phyloP scores from a whole-genome alignment of 2,329 filamentous ascomycete genomes.

The Amphichorda felina region DNA sequence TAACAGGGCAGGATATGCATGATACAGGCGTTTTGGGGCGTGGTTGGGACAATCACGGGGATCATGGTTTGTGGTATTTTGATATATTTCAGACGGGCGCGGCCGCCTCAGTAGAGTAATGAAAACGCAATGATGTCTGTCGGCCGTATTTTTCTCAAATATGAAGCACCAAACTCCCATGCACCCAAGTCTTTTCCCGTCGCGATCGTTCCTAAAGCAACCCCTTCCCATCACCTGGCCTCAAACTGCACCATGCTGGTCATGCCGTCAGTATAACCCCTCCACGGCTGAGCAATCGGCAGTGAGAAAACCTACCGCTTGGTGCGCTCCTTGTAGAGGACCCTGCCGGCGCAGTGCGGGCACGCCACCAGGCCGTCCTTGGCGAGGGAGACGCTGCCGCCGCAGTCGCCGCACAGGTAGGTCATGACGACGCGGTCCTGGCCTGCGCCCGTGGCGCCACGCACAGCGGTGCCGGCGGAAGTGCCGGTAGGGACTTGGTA shows the following conservation, averaged over 20 bases:
- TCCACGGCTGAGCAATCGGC: neutral
- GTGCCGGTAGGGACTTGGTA: slow-evolving; percentile 56
- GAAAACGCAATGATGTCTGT: too few relatives aligned
- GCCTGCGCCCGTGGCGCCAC: slow-evolving; percentile 26
- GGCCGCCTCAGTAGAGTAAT: too few relatives aligned
- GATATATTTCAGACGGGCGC: neutral
- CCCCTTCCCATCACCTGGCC: slow-evolving; percentile 68
- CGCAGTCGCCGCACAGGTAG: slow-evolving; percentile 32
- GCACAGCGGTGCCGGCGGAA: slow-evolving; percentile 24
- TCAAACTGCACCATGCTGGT: slow-evolving; percentile 96
- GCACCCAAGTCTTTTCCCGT: too few relatives aligned
- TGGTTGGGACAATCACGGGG: neutral
- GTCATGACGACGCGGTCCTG: slow-evolving; percentile 24
- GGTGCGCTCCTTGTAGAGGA: slow-evolving; percentile 95
- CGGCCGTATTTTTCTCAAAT: too few relatives aligned
- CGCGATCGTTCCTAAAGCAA: too few relatives aligned
- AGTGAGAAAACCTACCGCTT: slow-evolving; percentile 59
- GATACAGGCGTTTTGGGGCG: slow-evolving; percentile 9
- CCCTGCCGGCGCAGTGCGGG: slow-evolving; percentile 70
- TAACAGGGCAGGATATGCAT: slow-evolving; percentile 3
- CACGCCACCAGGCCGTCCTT: slow-evolving; percentile 37
- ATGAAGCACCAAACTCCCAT: too few relatives aligned
- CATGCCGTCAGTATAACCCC: slow-evolving; percentile 3
- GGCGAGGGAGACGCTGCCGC: slow-evolving; percentile 24
- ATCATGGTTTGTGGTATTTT: neutral